These are phyloP conservation scores for Pyrenochaeta sp. DNA, from an alignment of 2,329 filamentous ascomycete species.

Conservation along the genomic window DNA sequence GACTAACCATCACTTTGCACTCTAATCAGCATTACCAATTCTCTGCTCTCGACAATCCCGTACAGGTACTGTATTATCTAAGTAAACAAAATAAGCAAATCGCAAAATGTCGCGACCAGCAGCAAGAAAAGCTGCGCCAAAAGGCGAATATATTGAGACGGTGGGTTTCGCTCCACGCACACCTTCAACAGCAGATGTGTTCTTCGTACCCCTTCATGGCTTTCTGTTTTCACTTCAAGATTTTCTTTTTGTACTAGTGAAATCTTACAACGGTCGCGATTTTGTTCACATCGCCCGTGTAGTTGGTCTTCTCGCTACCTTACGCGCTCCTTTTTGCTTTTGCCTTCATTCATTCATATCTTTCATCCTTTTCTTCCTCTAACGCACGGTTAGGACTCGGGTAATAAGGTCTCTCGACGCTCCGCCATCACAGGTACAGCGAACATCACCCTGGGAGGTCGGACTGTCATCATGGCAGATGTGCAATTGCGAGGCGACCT, in stretches of 20 bases:
- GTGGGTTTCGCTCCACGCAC: conserved; percentile 62
- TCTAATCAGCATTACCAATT: not conserved
- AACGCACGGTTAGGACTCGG: conserved; percentile 75
- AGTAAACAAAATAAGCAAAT: not conserved
- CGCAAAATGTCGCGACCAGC: conserved; percentile 53
- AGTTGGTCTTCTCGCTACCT: not conserved
- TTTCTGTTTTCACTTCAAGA: no score
- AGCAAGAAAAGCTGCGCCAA: conserved; percentile 67
- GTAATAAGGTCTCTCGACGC: conserved; percentile 96
- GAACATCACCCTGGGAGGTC: conserved; percentile 96
- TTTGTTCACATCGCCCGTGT: not conserved
- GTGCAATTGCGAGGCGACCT: conserved; percentile 94
- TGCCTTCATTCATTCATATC: not conserved
- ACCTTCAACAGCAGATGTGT: not conserved
- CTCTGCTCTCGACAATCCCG: not conserved
- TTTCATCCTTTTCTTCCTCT: not conserved
- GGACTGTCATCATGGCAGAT: conserved; percentile 92
- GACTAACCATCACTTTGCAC: not conserved
- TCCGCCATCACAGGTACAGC: conserved; percentile 92
- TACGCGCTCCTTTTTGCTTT: not conserved
- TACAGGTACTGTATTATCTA: not conserved
- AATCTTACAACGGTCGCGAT: no score
- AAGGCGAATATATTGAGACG: conserved; percentile 97
- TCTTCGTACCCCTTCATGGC: no score
- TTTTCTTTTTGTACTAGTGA: no score